Percentiles rank a stretch among this genome's conserved stretches.
Evolutionary conservation across 2,329 filamentous ascomycete genomes (phyloP).

Genomic region (Aspergillus spinulosporus): DNA sequence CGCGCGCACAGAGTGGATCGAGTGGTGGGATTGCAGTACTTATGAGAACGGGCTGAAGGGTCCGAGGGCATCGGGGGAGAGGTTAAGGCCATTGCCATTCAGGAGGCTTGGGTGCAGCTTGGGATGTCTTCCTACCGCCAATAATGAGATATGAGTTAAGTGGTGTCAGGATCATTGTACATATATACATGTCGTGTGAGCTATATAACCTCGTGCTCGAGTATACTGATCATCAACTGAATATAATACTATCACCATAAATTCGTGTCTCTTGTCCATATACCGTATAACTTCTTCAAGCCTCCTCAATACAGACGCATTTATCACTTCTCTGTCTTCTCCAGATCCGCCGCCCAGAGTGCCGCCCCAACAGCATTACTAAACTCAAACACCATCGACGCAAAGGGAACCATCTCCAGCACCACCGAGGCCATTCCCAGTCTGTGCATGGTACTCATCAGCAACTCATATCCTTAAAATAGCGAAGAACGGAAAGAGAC

Average conservation of each 20-base stretch:
- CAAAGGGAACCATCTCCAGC: conserved; percentile 80
- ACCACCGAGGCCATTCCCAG: conserved; percentile 76
- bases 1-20: conserved; percentile 46
- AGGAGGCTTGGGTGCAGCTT: conserved; percentile 43
- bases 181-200: not conserved
- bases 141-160: not conserved
- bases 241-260: not conserved
- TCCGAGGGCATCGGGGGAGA: conserved; percentile 31
- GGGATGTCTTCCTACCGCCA: conserved; percentile 34
- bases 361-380: conserved; percentile 91
- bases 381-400: conserved; percentile 80
- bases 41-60: conserved; percentile 41
- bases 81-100: conserved; percentile 42
- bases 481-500: too few relatives aligned
- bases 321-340: conserved; percentile 46
- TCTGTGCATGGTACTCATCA: conserved; percentile 26
- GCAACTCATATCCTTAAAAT: not conserved
- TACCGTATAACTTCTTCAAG: too few relatives aligned
- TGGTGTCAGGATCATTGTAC: not conserved
- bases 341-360: conserved; percentile 89
- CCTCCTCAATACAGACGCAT: not conserved
- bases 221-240: not conserved
- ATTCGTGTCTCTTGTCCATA: too few relatives aligned
- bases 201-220: not conserved
- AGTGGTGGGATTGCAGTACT: conserved; percentile 47